Base-by-base conservation (phyloP, 768 basidiomycete species). In the Dictyophora rubrovolvata region DNA sequence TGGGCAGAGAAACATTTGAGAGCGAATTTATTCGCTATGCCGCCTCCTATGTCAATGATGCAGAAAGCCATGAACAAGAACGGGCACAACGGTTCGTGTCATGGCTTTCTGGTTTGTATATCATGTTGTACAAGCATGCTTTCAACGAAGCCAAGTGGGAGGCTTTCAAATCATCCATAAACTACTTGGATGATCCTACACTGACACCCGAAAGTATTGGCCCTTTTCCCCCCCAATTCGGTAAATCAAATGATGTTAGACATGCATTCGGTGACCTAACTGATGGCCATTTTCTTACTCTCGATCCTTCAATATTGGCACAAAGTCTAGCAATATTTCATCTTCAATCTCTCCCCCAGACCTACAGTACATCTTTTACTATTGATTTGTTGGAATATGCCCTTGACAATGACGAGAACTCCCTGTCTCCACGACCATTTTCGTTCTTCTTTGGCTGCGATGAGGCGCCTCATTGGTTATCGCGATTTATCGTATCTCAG, bases 401-500 rank as follows among this genome's bases (percentile, higher is more conserved):
- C 21, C 48, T 28, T 18, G 18, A 37, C 34, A 47, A 48, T 14
- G 33, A 33, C 21, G 52, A 53, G 33, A 23, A 57, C 37, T 16
- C 48, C 18, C 21, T 21, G 20, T n/a, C 48, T 46, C 4, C 36
- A 28, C 23, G 20, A 20, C 42, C 36, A 18, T 49, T 12, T 48
- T 14, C 21, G 23, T 72, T 73, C 21, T 75, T 90, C 17, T 82
- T 87, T 62, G 88, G 89, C 7, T 84, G 72, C 59, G 84, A 87
- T 28, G 82, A 82, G 5, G 76, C 74, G 48, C 87, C 88, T 1
- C 86, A 93, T 67, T 93, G 89, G 89, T 72, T 92, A 47, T 92
- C 90, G 14, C 84, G 80, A 64, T 69, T 87, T 4, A 71, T 92
- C 6, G 69, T 93, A 1, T 68, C 84, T 48, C 88, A 89, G 66